phyloP scores from a whole-genome alignment of 805 yeast genomes.

The Metschnikowia reukaufii region DNA sequence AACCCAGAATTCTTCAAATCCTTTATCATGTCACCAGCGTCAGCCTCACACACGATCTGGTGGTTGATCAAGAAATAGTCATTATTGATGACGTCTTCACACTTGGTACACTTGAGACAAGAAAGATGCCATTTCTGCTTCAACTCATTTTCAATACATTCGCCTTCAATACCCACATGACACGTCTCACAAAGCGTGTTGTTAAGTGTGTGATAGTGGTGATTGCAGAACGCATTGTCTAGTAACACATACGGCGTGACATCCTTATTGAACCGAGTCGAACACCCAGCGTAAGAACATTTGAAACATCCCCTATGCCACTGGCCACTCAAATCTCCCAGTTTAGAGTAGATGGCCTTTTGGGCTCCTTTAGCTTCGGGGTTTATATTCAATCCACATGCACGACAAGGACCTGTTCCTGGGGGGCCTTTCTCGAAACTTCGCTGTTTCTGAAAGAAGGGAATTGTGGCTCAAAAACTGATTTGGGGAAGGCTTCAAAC shows the following conservation, averaged over 20 bases:
- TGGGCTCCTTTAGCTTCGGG: conserved; percentile 36
- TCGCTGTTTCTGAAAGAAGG: conserved; percentile 18
- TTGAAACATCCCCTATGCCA: conserved; percentile 91
- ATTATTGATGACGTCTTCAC: conserved; percentile 48
- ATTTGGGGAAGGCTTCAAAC: conserved; percentile 21
- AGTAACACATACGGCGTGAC: conserved; percentile 72
- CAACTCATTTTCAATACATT: conserved; percentile 77
- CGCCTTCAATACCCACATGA: conserved; percentile 79
- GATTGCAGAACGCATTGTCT: conserved; percentile 80
- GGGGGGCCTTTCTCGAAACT: conserved; percentile 37
- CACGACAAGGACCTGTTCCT: conserved; percentile 81
- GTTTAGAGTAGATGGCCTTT: conserved; percentile 80
- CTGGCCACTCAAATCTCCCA: conserved; percentile 82
- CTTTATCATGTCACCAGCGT: conserved; percentile 32
- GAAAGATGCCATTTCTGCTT: conserved; percentile 70
- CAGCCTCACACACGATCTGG: conserved; percentile 52
- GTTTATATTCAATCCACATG: conserved; percentile 56
- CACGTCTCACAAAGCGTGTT: conserved; percentile 74
- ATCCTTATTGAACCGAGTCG: conserved; percentile 53
- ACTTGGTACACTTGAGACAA: conserved; percentile 69
- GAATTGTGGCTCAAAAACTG: conserved; percentile 15
- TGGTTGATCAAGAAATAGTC: conserved; percentile 58
- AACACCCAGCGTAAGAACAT: conserved; percentile 60
- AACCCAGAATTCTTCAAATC: conserved; percentile 19
- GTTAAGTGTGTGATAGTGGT: conserved; percentile 74